Base-by-base conservation (phyloP, 352 stramenopile genomes). In the Elongisporangium anandrum region DNA sequence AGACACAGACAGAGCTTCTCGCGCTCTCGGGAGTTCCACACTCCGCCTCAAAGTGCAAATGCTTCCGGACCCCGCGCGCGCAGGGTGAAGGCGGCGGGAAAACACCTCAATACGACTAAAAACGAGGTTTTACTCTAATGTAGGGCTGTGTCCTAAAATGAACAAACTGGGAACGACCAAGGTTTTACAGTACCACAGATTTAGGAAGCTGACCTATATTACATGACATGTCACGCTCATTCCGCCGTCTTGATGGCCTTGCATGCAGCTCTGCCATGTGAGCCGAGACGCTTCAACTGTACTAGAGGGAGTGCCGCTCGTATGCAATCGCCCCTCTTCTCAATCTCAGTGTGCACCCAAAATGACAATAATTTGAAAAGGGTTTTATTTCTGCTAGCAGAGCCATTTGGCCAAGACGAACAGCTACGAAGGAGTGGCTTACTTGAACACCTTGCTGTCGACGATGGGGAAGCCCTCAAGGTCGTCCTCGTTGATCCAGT, bases 361-460 rank as follows among this genome's bases (percentile, higher is more conserved):
- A 41, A 41, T 15, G 29, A 41, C 29, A 41, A 41, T 41, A 41
- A 41, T 41, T 41, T 41, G 1, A 41, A 41, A 41, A 41, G 29
- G 1, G 29, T 8, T 41, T 41, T 41, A 41, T 41, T 41, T 41
- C 29, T 41, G 29, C 29, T 13, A 41, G 29, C 29, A 41, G 29
- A 41, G 29, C 29, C 29, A 8, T 34, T 7, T n/a, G n/a, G n/a
- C n/a, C 4, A 34, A 13, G 29, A 41, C 50, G 39, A 57, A 45
- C 20, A 23, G 20, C 22, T 17, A 41, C 49, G 19, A 52, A 16
- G 19, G 3, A 3, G 0, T 15, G 22, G 52, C 29, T 91, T 96
- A 98, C 81, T 98, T 98, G 82, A 98, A 98, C 34, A 97, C 84
- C 78, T 97, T 97, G 54, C 74, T 92, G 79, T 98, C 93, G 47